Base-by-base conservation (phyloP, 176 grass and related monocot species). In the Raddia guianensis region DNA sequence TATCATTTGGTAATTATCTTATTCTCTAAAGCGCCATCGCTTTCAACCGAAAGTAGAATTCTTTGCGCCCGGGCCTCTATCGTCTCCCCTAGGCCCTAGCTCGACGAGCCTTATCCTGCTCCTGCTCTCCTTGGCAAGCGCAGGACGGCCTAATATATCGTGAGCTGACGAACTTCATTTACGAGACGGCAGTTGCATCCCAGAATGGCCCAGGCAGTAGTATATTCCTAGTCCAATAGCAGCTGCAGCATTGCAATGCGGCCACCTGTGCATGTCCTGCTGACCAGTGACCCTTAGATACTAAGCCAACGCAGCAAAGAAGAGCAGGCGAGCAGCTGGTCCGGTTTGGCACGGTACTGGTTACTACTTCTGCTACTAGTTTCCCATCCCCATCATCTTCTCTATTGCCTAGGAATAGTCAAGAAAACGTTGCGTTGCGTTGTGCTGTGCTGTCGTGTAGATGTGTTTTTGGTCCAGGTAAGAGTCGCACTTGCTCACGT, bases 241-340 rank as follows among this genome's bases (percentile, higher is more conserved):
- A 50, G 63, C 75, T 4, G 4, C 59, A 43, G 14, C 52, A n/a
- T 40, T 5, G 71, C 18, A 35, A 44, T 55, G 18, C 19, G 11
- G 7, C 19, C 42, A 59, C 11, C 2, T 9, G 55, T 45, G 11
- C 56, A 1, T 43, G 43, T 63, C 57, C 58, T 64, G 13, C 37
- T 51, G 53, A 47, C 20, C 3, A 60, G 60, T 7, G 4, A 50
- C 9, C 71, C 18, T 42, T 73, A 7, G 34, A 56, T 74, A 15
- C 71, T 74, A 44, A 63, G 55, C 68, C 20, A 61, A 63, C 27
- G 3, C 27, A 21, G 55, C 27, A 63, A 63, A 68, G 27, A 73
- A 73, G 5, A 13, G 21, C 33, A 27, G 27, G 27, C 44, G 79
- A 71, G 45, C 54, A 71, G 45, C 54, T 63, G 16, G 54, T 62